Base-by-base conservation (phyloP, 768 basidiomycete species). In the Tricholoma flavovirens region DNA sequence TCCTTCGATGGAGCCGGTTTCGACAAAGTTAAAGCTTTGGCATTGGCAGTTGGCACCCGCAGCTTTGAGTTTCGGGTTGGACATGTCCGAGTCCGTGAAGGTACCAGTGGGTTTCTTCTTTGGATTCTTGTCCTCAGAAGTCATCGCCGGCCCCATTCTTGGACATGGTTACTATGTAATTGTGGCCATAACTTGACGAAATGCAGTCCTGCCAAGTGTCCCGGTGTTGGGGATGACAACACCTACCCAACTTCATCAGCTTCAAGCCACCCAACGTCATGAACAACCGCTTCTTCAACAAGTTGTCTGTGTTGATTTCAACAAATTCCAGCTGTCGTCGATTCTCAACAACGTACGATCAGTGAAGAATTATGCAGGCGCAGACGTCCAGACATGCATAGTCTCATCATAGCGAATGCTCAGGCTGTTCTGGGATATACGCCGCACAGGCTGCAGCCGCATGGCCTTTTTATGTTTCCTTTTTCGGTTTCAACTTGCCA, bases 221-320 rank as follows among this genome's bases (percentile, higher is more conserved):
- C 88, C 1, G 87, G 84, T 2, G 69, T 81, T 8, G 91, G 90
- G 2, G 90, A 93, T 65, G 91, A 93, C 62, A 82, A 61, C 71
- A 1, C 82, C 88, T 72, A 2, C 87, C 86, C 0, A 75, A 78
- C 62, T 90, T 83, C 64, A 76, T 90, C 56, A 75, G 75, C 14
- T 86, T 84, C 0, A 67, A 73, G 24, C 66, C 80, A 2, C 85
- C 87, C 2, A 65, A 72, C 21, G 77, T 83, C 12, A 57, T 80
- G 0, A 73, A 73, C 53, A n/a, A 73, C 77, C 53, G 75, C 81
- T 0, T 72, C 72, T 0, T 93, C 58, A 90, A 93, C 62, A n/a
- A n/a, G 77, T 93, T 19, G 84, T 92, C 32, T 93, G 91, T 66
- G 75, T 86, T 48, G 75, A 85, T 66, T 92, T 90, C 68, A 83